Evolutionary conservation across 306 rosid species (phyloP).

Genomic region (Canavalia ensiformis): DNA sequence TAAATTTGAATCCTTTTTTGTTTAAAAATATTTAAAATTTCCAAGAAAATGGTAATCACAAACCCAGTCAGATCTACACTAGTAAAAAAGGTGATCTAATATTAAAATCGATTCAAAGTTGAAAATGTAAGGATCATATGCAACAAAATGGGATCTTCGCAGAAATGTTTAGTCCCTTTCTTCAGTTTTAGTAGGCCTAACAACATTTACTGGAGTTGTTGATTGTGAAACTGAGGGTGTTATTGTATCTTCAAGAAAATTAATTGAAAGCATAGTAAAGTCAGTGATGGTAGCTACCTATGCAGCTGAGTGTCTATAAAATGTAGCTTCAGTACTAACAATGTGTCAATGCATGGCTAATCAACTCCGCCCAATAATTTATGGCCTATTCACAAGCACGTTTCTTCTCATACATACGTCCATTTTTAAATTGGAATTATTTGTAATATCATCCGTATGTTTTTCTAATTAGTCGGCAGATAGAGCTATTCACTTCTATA

Average conservation of each 20-base stretch:
- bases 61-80: too few species aligned
- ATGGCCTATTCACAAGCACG: constrained; percentile 32
- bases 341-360: background rate
- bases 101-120: too few species aligned
- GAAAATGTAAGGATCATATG: too few species aligned
- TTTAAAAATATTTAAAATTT: too few species aligned
- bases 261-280: background rate
- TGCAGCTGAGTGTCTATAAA: background rate
- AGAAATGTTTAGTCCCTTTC: background rate
- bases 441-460: background rate
- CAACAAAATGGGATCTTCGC: background rate
- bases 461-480: constrained; percentile 1
- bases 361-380: background rate
- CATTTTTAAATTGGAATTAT: background rate
- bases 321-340: background rate
- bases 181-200: background rate
- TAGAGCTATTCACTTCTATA: too few species aligned
- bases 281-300: background rate
- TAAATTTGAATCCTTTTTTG: too few species aligned
- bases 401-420: background rate
- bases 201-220: background rate
- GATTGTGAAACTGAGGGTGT: background rate
- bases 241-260: background rate
- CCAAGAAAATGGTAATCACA: too few species aligned
- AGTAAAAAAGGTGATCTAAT: too few species aligned